Evolutionary conservation across 768 basidiomycete genomes (phyloP).

Genomic region (Leccinum olivaceopallidum): DNA sequence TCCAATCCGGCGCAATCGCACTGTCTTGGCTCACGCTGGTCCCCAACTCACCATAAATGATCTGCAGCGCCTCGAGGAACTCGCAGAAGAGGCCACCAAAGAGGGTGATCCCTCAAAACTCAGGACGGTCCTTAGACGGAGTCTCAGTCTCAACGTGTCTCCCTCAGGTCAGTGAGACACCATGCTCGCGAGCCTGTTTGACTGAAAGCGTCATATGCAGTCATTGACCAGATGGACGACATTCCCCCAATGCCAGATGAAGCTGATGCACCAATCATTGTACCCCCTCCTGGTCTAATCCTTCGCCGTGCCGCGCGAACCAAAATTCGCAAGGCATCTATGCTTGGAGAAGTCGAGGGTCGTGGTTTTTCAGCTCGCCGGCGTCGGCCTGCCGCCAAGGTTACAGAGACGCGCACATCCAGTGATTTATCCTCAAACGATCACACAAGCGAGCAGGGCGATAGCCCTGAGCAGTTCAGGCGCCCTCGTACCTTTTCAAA

Average conservation of each 20-base stretch:
- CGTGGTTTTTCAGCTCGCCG: slow-evolving; percentile 66
- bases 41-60: slow-evolving; percentile 93
- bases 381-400: slow-evolving; percentile 28
- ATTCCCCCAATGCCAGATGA: slow-evolving; percentile 73
- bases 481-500: slow-evolving; percentile 39
- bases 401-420: slow-evolving; percentile 54
- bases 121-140: slow-evolving; percentile 77
- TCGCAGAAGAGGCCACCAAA: slow-evolving; percentile 86
- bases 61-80: slow-evolving; percentile 89
- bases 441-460: slow-evolving; percentile 60
- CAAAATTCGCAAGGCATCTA: slow-evolving; percentile 86
- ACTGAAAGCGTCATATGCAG: slow-evolving; percentile 39
- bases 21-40: slow-evolving; percentile 62
- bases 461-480: slow-evolving; percentile 42
- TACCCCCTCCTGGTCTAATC: slow-evolving; percentile 82
- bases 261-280: slow-evolving; percentile 86
- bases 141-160: slow-evolving; percentile 78
- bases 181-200: slow-evolving; percentile 13
- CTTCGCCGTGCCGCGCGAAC: slow-evolving; percentile 91
- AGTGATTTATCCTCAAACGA: slow-evolving; percentile 64
- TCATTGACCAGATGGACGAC: slow-evolving; percentile 66
- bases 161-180: slow-evolving; percentile 68
- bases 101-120: slow-evolving; percentile 82
- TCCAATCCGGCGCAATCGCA: slow-evolving; percentile 67
- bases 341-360: slow-evolving; percentile 75